These are phyloP conservation scores for Boletus rubroflammeus DNA, from an alignment of 768 basidiomycete genomes.

Conservation along the genomic window DNA sequence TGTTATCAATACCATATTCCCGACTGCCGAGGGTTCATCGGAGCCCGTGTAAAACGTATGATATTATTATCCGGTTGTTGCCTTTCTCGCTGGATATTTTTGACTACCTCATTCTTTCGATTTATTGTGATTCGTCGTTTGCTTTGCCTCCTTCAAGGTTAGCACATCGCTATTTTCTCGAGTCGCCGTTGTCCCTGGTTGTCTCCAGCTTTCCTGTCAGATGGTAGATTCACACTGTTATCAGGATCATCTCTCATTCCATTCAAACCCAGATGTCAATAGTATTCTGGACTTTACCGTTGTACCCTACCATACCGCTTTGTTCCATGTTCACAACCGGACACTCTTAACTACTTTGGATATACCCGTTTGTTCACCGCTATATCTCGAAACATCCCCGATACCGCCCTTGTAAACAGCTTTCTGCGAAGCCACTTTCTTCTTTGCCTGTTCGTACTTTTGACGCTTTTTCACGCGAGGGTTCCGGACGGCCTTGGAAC, in stretches of 20 bases:
- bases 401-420: slow-evolving; percentile 90
- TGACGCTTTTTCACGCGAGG: slow-evolving; percentile 96
- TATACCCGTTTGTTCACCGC: slow-evolving; percentile 92
- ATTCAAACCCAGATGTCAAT: slow-evolving; percentile 14
- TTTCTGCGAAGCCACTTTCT: slow-evolving; percentile 84
- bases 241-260: slow-evolving; percentile 2
- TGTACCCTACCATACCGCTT: slow-evolving; percentile 10
- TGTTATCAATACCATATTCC: slow-evolving; percentile 29
- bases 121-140: slow-evolving; percentile 2
- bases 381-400: slow-evolving; percentile 69
- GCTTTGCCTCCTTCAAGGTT: neutral
- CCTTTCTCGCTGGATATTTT: slow-evolving; percentile 12
- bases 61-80: slow-evolving; percentile 22
- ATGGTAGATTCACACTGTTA: slow-evolving; percentile 13
- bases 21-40: slow-evolving; percentile 5
- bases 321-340: slow-evolving; percentile 43
- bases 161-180: slow-evolving; percentile 21
- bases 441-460: slow-evolving; percentile 93
- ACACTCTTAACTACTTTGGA: slow-evolving; percentile 86
- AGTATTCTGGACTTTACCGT: slow-evolving; percentile 8
- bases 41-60: slow-evolving; percentile 22
- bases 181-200: neutral
- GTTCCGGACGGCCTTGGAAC: slow-evolving; percentile 89
- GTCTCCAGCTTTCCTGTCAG: slow-evolving; percentile 4
- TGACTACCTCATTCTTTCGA: slow-evolving; percentile 1